Evolutionary conservation across 805 yeast species (phyloP), one percentile per base, ranked within the genome.

Genomic region (Myxozyma melibiosi): DNA sequence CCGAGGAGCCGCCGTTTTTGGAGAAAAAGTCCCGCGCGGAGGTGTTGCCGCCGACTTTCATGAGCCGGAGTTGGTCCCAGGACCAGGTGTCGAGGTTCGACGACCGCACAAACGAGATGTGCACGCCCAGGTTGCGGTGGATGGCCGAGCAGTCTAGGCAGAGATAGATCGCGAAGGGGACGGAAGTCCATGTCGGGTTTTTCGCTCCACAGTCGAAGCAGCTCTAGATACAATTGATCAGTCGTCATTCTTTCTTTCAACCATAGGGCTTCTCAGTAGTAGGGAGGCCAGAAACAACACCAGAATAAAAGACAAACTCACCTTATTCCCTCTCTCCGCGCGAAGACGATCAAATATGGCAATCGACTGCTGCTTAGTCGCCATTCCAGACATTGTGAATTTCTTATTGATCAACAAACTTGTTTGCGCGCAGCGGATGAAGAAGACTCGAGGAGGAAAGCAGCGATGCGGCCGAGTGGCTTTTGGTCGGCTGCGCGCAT

Each of bases 121-220:
- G 99, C 37, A 91, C 97, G 58, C 99, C 99, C 74, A 94, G 74
- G 72, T 90, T 90, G 73, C 99, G 83, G 76, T 94, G 99, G 51
- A 87, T 90, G 2, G 98, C 91, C 52, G 96, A 88, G 73, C 99
- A 94, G 72, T 94, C 96, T 59, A 91, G 79, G 76, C 99, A 94
- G 57, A 94, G 76, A 71, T 91, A 81, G 51, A 91, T 88, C 54
- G 97, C 99, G 73, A 89, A 92, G 13, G 98, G 96, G 53, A 92
- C 90, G 13, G 98, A 92, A 2, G 99, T 89, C 99, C 99, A 94
- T 0, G 98, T 90, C 35, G 99, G 98, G 71, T 91, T 91, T 70
- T 88, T 90, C 66, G 91, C 88, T 51, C 86, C 81, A 73, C 99
- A 94, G 71, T 94, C 99, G 74, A 94, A 92, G 74, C 99, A 94